These are phyloP conservation scores for Fusarium buharicum DNA, from an alignment of 2,329 filamentous ascomycete genomes.

Conservation along the genomic window DNA sequence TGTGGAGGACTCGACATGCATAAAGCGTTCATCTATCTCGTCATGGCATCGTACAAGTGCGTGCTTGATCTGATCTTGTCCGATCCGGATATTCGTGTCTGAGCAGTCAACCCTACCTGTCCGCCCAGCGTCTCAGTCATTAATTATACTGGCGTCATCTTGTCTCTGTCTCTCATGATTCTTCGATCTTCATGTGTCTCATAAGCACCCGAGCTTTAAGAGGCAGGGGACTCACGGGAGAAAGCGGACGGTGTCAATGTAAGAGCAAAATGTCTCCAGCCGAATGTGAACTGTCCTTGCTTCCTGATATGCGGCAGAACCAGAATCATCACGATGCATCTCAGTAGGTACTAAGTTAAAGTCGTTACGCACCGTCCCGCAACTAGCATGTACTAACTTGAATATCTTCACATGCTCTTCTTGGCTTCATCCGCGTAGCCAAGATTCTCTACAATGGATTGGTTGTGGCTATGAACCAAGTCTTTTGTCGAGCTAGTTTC, in stretches of 20 bases:
- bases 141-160: slow-evolving; percentile 8
- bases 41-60: slow-evolving; percentile 12
- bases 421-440: background rate
- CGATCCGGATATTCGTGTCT: slow-evolving; percentile 6
- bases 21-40: slow-evolving; percentile 5
- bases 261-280: slow-evolving; percentile 3
- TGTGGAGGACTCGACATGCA: slow-evolving; percentile 6
- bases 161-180: slow-evolving; percentile 1
- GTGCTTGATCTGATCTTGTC: slow-evolving; percentile 23
- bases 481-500: slow-evolving; percentile 7
- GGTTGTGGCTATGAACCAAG: background rate
- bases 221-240: background rate
- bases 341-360: background rate
- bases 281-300: background rate
- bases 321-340: slow-evolving; percentile 1
- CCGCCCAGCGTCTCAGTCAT: slow-evolving; percentile 1
- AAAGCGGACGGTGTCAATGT: background rate
- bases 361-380: background rate
- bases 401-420: background rate
- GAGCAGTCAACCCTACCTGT: background rate
- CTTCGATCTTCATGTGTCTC: background rate
- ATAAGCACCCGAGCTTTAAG: background rate
- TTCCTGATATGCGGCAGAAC: background rate
- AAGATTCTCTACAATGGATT: background rate
- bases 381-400: background rate